phyloP scores from a whole-genome alignment of 1,284 basidiomycete species.

The Austroboletus niveus region DNA sequence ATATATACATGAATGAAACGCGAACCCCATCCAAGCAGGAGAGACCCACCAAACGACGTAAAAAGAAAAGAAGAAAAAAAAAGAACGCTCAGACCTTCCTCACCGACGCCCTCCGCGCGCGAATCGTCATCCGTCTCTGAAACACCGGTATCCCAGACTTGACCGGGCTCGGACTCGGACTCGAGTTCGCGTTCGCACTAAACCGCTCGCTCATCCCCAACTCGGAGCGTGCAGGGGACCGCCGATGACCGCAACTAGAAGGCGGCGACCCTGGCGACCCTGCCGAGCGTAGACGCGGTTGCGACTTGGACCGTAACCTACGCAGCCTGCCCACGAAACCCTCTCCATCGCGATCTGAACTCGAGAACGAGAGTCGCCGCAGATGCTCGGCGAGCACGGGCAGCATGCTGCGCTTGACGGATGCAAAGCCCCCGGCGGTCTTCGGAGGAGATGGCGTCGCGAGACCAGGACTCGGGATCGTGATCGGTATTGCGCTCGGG shows the following conservation, averaged over 20 bases:
- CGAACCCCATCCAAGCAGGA: no score
- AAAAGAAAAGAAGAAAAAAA: no score
- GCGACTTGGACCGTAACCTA: background rate
- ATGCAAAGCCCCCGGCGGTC: background rate
- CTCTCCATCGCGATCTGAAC: constrained; percentile 7
- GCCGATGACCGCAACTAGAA: constrained; percentile 5
- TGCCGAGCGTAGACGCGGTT: background rate
- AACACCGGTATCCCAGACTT: constrained; percentile 32
- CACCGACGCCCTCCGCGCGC: constrained; percentile 18
- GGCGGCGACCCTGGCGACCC: constrained; percentile 6
- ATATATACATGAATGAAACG: no score
- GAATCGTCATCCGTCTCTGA: constrained; percentile 30
- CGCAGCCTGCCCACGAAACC: constrained; percentile 15
- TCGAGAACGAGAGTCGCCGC: constrained; percentile 23
- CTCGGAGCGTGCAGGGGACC: constrained; percentile 21
- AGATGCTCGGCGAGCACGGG: constrained; percentile 28
- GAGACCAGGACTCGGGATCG: background rate
- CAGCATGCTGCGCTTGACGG: constrained; percentile 28
- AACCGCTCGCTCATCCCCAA: constrained; percentile 15
- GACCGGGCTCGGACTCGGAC: constrained; percentile 21
- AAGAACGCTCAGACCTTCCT: constrained; percentile 9
- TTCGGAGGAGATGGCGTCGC: constrained; percentile 1
- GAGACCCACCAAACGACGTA: no score
- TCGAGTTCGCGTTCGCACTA: constrained; percentile 1
- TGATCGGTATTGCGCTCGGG: background rate